Evolutionary conservation across 148 eudicot species (phyloP), one percentile per base, ranked within the genome.

Genomic region (Camellia japonica): DNA sequence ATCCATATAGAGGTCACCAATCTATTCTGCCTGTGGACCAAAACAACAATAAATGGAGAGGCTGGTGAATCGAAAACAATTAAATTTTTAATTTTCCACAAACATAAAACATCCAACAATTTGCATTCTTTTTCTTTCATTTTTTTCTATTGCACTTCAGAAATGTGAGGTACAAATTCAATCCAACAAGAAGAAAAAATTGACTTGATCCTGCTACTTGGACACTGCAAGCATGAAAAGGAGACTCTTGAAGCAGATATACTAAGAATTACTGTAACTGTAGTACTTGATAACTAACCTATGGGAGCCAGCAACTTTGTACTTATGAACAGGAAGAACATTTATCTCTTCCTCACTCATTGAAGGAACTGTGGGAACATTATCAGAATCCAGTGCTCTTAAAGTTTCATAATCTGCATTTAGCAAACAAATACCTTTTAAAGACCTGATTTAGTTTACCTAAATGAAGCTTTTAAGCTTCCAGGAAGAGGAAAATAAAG

Each of bases 301-400:
- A 68, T 86, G 87, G 51, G 88, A 73, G 82, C 84, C 85, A 63
- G 83, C 73, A 75, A 82, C 82, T 83, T 90, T 91, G 77, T 94
- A 94, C 84, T 87, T 91, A 82, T 94, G 97, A 85, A 94, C 91
- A 54, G 98, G 98, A 83, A 94, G 97, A 74, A 90, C 83, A 83
- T 91, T 93, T 80, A 95, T 93, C 87, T 95, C 94, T 82, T 93
- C 98, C 51, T 93, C 97, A 41, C 91, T 95, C 98, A 95, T 93
- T 70, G 98, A 91, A 68, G 91, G 81, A 82, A 80, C 87, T 47
- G 88, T 44, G 49, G 98, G 93, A 62, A 80, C 84, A 89, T 93
- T 91, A 79, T 94, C 98, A 72, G 87, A 87, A 87, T 94, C 98
- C 73, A 94, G 84, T 42, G 97, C 97, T 76, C 98, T 89, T 70